Percentiles rank a stretch among this genome's conserved stretches.
phyloP scores from a whole-genome alignment of 805 yeast species.

The Ogataea glucozyma region DNA sequence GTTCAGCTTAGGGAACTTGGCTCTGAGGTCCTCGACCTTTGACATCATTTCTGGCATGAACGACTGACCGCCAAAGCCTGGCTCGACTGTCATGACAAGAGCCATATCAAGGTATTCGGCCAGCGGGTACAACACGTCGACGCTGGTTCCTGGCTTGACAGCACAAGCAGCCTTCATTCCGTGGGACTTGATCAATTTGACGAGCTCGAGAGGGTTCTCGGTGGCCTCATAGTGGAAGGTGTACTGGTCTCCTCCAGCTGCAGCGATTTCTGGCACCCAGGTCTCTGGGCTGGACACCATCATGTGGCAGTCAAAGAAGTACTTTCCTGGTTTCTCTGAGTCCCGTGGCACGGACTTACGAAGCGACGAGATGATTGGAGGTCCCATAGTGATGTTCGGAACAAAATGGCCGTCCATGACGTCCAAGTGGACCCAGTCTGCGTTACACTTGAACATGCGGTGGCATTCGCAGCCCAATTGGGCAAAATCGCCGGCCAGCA shows the following conservation, averaged over 20 bases:
- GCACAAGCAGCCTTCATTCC: conserved; percentile 97
- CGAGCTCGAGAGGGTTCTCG: conserved; percentile 69
- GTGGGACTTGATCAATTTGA: conserved; percentile 68
- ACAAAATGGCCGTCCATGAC: conserved; percentile 99
- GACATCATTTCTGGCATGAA: conserved; percentile 97
- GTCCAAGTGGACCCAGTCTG: conserved; percentile 97
- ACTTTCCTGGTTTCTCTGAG: conserved; percentile 21
- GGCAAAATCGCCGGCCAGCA: conserved; percentile 90
- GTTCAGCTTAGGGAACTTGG: conserved; percentile 72
- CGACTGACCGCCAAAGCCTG: conserved; percentile 98
- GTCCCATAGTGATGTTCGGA: conserved; percentile 93
- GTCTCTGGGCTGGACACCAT: conserved; percentile 92
- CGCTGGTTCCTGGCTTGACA: conserved; percentile 89
- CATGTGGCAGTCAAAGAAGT: conserved; percentile 93
- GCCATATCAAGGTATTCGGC: conserved; percentile 87
- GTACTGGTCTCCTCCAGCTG: conserved; percentile 93
- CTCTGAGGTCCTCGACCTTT: conserved; percentile 78
- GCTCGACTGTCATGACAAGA: conserved; percentile 98
- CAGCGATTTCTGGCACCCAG: conserved; percentile 91
- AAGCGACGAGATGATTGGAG: conserved; percentile 50
- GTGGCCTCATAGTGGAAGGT: conserved; percentile 97
- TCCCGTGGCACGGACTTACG: conserved; percentile 44
- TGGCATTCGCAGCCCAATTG: conserved; percentile 86
- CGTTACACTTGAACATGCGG: conserved; percentile 72
- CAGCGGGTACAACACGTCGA: conserved; percentile 73